Evolutionary conservation across 2,329 filamentous ascomycete genomes (phyloP).

Genomic region (Phaeosphaeria sp.): DNA sequence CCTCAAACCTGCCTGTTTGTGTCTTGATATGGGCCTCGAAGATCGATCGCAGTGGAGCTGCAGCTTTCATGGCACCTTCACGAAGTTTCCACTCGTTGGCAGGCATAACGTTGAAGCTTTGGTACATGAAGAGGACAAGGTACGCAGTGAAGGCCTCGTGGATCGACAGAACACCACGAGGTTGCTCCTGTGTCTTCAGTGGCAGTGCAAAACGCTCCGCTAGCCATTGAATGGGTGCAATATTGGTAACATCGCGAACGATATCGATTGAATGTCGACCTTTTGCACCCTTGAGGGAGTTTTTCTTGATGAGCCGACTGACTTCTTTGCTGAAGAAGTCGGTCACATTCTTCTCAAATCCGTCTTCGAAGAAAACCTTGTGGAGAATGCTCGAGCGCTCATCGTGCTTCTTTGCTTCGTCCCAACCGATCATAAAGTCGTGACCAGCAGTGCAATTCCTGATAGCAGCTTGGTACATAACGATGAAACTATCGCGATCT

Average conservation of each 20-base stretch:
- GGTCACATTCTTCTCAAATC: slow-evolving; percentile 71
- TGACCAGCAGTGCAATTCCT: slow-evolving; percentile 63
- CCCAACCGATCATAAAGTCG: slow-evolving; percentile 61
- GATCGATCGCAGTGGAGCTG: slow-evolving; percentile 72
- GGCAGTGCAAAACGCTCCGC: slow-evolving; percentile 70
- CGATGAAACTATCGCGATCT: slow-evolving; percentile 57
- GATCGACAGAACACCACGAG: slow-evolving; percentile 60
- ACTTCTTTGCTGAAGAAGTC: slow-evolving; percentile 62
- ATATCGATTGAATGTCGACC: slow-evolving; percentile 57
- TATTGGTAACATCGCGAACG: slow-evolving; percentile 72
- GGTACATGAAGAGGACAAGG: slow-evolving; percentile 68
- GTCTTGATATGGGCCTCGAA: slow-evolving; percentile 69
- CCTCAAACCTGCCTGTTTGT: slow-evolving; percentile 60
- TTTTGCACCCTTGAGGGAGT: slow-evolving; percentile 54
- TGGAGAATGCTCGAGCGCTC: slow-evolving; percentile 50
- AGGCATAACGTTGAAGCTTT: slow-evolving; percentile 61
- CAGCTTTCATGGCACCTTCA: slow-evolving; percentile 54
- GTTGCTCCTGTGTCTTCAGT: slow-evolving; percentile 67
- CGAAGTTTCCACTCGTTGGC: slow-evolving; percentile 57
- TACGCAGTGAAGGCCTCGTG: slow-evolving; percentile 61
- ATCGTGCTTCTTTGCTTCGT: slow-evolving; percentile 46
- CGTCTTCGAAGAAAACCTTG: slow-evolving; percentile 64
- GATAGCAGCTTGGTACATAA: slow-evolving; percentile 64
- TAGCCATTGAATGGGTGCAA: slow-evolving; percentile 69
- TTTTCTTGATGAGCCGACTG: slow-evolving; percentile 53